A percentile compares a stretch with the other conserved stretches of the same genome.
Conservation (phyloP, 768 basidiomycete species). For the Ramaria sp. region DNA sequence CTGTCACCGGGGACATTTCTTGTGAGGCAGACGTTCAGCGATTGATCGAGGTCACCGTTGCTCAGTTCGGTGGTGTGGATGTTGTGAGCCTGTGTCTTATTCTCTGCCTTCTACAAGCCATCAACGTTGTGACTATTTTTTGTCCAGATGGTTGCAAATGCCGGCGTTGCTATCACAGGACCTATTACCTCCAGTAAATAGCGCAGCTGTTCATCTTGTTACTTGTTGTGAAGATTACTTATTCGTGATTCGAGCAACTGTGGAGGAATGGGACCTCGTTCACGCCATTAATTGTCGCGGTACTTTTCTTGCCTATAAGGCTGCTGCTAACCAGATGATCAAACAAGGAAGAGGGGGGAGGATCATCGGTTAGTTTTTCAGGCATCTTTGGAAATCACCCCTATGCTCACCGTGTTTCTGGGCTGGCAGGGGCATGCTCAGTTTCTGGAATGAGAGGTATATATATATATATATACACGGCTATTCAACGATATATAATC, state of each 20-base stretch:
- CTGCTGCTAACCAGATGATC: constrained; percentile 34
- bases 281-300: constrained; percentile 31
- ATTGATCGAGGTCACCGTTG: constrained; percentile 19
- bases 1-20: constrained; percentile 22
- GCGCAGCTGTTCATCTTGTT: not conserved
- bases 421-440: constrained; percentile 18
- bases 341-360: constrained; percentile 30
- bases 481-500: too few species aligned
- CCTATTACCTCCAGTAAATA: constrained; percentile 5
- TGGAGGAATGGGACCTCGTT: constrained; percentile 23
- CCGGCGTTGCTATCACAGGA: constrained; percentile 12
- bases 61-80: constrained; percentile 20
- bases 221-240: not conserved
- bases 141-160: constrained; percentile 16
- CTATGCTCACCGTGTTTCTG: not conserved
- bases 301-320: constrained; percentile 29
- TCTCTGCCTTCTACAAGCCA: not conserved
- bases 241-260: constrained; percentile 17
- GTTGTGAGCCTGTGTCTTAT: constrained; percentile 17
- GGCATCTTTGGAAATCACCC: not conserved
- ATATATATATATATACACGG: too few species aligned
- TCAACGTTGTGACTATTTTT: not conserved
- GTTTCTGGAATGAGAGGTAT: constrained; percentile 21
- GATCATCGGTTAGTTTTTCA: constrained; percentile 24
- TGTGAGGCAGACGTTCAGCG: constrained; percentile 19